Base-by-base conservation (phyloP, 805 yeast genomes). In the Zygoascus bituminiphila region DNA sequence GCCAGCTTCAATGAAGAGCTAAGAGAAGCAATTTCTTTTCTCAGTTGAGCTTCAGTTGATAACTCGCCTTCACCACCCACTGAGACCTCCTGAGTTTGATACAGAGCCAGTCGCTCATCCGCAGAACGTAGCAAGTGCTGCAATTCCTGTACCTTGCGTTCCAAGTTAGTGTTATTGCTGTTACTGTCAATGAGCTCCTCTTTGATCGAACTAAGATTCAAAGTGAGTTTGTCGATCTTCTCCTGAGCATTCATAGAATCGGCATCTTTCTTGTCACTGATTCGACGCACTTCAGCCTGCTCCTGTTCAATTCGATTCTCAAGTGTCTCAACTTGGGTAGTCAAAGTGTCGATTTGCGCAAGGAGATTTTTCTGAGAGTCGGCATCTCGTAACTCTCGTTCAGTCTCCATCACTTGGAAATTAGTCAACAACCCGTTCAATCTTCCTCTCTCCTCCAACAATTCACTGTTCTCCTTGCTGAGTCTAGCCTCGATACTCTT, bases 331-430 rank as follows among this genome's bases (percentile, higher is more conserved):
- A 77, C 54, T 44, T 78, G 79, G 26, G 52, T 50, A 53, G 79
- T 78, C 24, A 81, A 67, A 21, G 73, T 62, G 42, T 74, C 75
- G 9, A 80, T 65, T 44, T 78, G 79, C 21, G 68, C 63, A 7
- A 72, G 58, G 45, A 79, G 70, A 38, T 82, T 68, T 12, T 69
- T 63, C 19, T 79, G 71, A 4, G 81, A 59, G 35, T 78, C 81
- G 19, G 66, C 60, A 42, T 75, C 70, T 5, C 77, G 67, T 1
- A 64, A 54, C 45, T 82, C 84, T 46, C 88, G 72, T 59, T 85
- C 89, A 46, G 71, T 71, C 48, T 79, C 78, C 36, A 78, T 59
- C 1, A 78, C 58, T 62, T 85, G 91, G 41, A 86, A 65, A 56
- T 75, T 82, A 6, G 75, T 62, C 8, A 84, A 72, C 50, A 81